phyloP scores from a whole-genome alignment of 805 yeast genomes.

The Hanseniaspora valbyensis region DNA sequence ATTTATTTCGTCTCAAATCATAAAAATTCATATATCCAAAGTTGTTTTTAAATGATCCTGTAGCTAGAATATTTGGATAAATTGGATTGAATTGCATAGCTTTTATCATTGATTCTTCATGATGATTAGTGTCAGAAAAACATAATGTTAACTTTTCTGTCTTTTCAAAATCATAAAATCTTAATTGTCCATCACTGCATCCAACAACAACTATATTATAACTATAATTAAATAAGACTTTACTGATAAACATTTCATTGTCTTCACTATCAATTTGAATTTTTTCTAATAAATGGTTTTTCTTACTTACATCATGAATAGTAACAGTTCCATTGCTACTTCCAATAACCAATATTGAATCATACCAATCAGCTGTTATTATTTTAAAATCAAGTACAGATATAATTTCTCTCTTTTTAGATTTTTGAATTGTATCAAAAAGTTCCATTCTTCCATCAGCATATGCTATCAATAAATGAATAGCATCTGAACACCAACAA shows the following conservation, averaged over 20 bases:
- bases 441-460: conserved; percentile 78
- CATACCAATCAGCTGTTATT: conserved; percentile 76
- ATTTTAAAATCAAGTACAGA: conserved; percentile 61
- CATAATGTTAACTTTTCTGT: background rate
- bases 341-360: conserved; percentile 74
- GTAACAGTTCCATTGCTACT: conserved; percentile 73
- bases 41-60: conserved; percentile 1
- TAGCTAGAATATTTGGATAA: conserved; percentile 4
- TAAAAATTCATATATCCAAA: conserved; percentile 11
- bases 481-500: conserved; percentile 85
- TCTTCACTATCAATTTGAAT: background rate
- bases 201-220: background rate
- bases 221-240: background rate
- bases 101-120: conserved; percentile 1
- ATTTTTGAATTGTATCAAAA: conserved; percentile 77
- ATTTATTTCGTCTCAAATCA: conserved; percentile 16
- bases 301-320: conserved; percentile 81
- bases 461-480: conserved; percentile 71
- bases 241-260: conserved; percentile 1
- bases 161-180: conserved; percentile 1
- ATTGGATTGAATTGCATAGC: conserved; percentile 6
- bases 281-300: conserved; percentile 60
- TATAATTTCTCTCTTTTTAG: conserved; percentile 68
- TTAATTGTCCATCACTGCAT: conserved; percentile 4
- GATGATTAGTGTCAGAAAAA: background rate